Percentiles rank a stretch among this genome's conserved stretches.
Evolutionary conservation across 2,329 filamentous ascomycete genomes (phyloP).

Genomic region (Penicillium occitanis): DNA sequence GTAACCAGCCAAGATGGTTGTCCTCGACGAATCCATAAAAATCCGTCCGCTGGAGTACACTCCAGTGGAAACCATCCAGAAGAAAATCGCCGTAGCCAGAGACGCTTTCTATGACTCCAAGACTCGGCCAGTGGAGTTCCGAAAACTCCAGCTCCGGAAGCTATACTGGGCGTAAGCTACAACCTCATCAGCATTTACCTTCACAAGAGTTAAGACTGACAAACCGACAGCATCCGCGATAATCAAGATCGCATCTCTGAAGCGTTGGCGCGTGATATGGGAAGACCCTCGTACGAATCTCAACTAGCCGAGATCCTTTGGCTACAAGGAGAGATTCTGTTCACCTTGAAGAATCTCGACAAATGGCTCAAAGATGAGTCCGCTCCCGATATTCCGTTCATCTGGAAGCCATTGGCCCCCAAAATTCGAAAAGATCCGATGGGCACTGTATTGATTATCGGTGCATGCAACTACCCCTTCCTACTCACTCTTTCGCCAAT

Average conservation of each 20-base stretch:
- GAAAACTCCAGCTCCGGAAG: conserved; percentile 82
- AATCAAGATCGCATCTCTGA: conserved; percentile 69
- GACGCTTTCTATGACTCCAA: conserved; percentile 73
- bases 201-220: not conserved
- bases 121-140: conserved; percentile 79
- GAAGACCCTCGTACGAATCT: conserved; percentile 74
- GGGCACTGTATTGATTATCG: conserved; percentile 79
- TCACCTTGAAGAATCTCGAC: conserved; percentile 72
- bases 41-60: conserved; percentile 59
- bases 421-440: conserved; percentile 84
- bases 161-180: conserved; percentile 77
- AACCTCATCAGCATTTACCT: not conserved
- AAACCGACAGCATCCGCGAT: conserved; percentile 62
- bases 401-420: conserved; percentile 68
- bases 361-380: conserved; percentile 81
- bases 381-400: conserved; percentile 66
- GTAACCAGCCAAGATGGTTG: conserved; percentile 13
- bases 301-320: conserved; percentile 73
- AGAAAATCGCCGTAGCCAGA: conserved; percentile 60
- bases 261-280: conserved; percentile 74
- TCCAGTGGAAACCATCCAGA: conserved; percentile 64
- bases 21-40: conserved; percentile 23
- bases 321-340: conserved; percentile 77
- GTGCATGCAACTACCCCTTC: conserved; percentile 91
- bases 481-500: conserved; percentile 75